phyloP scores from a whole-genome alignment of 2,329 filamentous ascomycete species.

The Fusarium domesticum region DNA sequence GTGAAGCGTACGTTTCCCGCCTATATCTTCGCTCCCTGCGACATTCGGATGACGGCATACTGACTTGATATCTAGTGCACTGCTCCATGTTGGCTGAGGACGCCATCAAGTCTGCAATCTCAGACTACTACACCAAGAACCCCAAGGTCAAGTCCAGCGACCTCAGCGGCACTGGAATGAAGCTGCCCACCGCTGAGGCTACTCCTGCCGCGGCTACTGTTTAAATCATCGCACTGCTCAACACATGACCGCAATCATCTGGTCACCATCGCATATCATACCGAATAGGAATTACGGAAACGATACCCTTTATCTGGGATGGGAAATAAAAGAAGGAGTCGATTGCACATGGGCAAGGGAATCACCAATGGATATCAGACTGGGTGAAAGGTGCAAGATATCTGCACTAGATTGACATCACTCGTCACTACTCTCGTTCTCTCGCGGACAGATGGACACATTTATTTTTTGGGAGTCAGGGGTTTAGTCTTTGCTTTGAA shows the following conservation, averaged over 20 bases:
- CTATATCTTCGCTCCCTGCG: not conserved
- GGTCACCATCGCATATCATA: slow-evolving; percentile 3
- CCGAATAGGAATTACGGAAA: slow-evolving; percentile 22
- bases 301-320: slow-evolving; percentile 27
- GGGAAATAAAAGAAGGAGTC: slow-evolving; percentile 16
- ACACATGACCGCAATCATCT: slow-evolving; percentile 10
- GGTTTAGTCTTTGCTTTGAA: slow-evolving; percentile 22
- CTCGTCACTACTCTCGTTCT: slow-evolving; percentile 12
- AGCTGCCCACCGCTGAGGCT: slow-evolving; percentile 60
- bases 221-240: slow-evolving; percentile 14
- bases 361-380: slow-evolving; percentile 6
- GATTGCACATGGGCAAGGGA: slow-evolving; percentile 8
- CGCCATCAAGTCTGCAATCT: slow-evolving; percentile 86
- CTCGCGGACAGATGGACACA: slow-evolving; percentile 16
- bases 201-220: slow-evolving; percentile 34
- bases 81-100: slow-evolving; percentile 92
- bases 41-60: slow-evolving; percentile 16
- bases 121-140: slow-evolving; percentile 89
- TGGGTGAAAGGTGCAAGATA: slow-evolving; percentile 9
- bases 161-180: slow-evolving; percentile 69
- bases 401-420: slow-evolving; percentile 13
- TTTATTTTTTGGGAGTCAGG: slow-evolving; percentile 22
- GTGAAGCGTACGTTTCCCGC: slow-evolving; percentile 68
- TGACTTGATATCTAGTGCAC: slow-evolving; percentile 61
- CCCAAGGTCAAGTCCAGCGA: slow-evolving; percentile 69